Percentiles rank a stretch among this genome's conserved stretches.
These are phyloP conservation scores for Globisporangium perplexum DNA, from an alignment of 352 stramenopile genomes.

Conservation along the genomic window DNA sequence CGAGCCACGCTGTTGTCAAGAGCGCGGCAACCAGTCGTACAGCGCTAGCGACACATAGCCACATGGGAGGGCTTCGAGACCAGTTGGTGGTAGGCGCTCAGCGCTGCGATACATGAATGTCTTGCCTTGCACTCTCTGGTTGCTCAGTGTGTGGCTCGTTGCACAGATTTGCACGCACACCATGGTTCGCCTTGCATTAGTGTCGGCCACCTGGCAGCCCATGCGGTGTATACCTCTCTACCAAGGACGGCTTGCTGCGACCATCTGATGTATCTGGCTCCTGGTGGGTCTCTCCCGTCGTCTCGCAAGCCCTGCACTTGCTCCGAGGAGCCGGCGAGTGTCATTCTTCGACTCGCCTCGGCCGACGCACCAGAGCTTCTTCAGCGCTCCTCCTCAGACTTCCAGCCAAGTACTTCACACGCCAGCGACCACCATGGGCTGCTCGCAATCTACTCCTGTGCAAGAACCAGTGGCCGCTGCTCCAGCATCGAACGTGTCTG, in stretches of 20 bases:
- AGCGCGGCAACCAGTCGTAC: no score
- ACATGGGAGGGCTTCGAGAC: background rate
- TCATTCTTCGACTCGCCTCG: slow-evolving; percentile 9
- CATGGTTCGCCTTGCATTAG: no score
- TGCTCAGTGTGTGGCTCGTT: no score
- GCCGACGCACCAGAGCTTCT: background rate
- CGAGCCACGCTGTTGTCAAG: background rate
- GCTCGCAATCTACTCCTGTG: slow-evolving; percentile 58
- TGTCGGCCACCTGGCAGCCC: background rate
- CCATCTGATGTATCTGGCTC: background rate
- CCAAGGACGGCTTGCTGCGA: background rate
- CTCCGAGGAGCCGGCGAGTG: background rate
- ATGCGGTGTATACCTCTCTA: background rate
- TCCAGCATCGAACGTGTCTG: slow-evolving; percentile 15
- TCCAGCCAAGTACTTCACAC: slow-evolving; percentile 10
- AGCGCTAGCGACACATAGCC: no score
- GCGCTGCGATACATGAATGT: no score
- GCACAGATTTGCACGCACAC: no score
- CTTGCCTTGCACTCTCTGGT: no score
- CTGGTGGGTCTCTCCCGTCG: background rate
- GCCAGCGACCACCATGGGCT: slow-evolving; percentile 59
- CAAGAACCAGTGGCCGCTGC: slow-evolving; percentile 27
- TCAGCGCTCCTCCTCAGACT: background rate
- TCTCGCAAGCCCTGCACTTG: background rate
- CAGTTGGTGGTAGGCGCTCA: no score